Base-by-base conservation (phyloP, 2,329 filamentous ascomycete genomes). In the Xylariaceae sp. region DNA sequence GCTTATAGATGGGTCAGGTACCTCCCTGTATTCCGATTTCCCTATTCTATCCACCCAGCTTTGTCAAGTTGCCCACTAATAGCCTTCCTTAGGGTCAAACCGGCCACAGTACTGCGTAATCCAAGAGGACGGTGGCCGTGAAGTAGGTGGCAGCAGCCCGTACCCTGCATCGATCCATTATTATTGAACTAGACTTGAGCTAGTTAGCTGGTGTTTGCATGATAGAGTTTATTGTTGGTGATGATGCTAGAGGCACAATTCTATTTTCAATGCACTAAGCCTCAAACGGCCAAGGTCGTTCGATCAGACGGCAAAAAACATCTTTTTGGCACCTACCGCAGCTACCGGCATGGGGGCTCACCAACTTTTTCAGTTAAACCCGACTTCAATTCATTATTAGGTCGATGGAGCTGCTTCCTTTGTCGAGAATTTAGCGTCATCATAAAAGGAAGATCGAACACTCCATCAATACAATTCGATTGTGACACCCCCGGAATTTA, bases 201-300 rank as follows among this genome's bases (percentile, higher is more conserved):
- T 10, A 12, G 32, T 26, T 26, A 26, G n/a, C n/a, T 26, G 9
- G 4, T 26, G 20, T 50, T 57, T 53, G 59, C 48, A 59, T 55
- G 54, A 29, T 20, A 46, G 44, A 32, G 21, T 56, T 56, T 56
- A 60, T 60, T 56, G 55, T 59, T 57, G 51, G 57, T 56, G 58
- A 57, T 59, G 58, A 53, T 48, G 53, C 43, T 19, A 37, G 51
- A 60, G 44, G 54, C 49, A 60, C 51, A 61, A 56, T 59, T 49
- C 55, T 59, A 55, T 62, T 54, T 52, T 64, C 51, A 57, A 62
- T 62, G 57, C 61, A 62, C 57, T 64, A 64, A 57, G 50, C 62
- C 60, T 20, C 21, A 56, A 56, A 23, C 12, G 48, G 59, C 48
- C 48, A 62, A 49, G 60, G 44, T 44, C 40, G 52, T 50, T 53